These are phyloP conservation scores for Tricholoma saponaceum DNA, from an alignment of 768 basidiomycete species.

Conservation along the genomic window DNA sequence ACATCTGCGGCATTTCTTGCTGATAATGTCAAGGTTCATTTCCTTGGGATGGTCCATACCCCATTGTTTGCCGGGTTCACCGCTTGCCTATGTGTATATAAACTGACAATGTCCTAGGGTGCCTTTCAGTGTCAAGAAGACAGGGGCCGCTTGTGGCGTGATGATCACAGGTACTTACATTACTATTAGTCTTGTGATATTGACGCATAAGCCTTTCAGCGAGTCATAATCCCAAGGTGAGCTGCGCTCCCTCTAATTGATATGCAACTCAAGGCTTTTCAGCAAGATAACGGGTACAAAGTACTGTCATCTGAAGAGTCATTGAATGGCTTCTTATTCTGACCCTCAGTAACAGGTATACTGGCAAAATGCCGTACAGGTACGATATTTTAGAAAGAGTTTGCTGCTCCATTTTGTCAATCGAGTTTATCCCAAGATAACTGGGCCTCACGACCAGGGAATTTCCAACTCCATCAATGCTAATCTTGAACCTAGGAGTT, in stretches of 20 bases:
- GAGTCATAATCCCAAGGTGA: conserved; percentile 85
- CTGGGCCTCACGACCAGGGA: conserved; percentile 76
- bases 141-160: conserved; percentile 75
- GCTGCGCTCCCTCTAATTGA: not conserved
- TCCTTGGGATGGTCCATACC: conserved; percentile 76
- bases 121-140: conserved; percentile 66
- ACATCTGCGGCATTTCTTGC: conserved; percentile 69
- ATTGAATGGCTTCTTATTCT: not conserved
- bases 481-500: conserved; percentile 53
- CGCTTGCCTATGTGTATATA: not conserved
- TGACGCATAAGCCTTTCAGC: conserved; percentile 36
- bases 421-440: conserved; percentile 52
- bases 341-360: conserved; percentile 53
- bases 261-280: not conserved
- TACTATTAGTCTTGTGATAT: not conserved
- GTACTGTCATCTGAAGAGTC: conserved; percentile 26
- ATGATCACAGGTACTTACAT: conserved; percentile 78
- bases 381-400: conserved; percentile 21
- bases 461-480: conserved; percentile 63
- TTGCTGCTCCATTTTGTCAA: not conserved
- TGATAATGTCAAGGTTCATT: conserved; percentile 63
- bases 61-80: conserved; percentile 51
- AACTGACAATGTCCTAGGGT: conserved; percentile 43
- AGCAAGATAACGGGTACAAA: conserved; percentile 91
- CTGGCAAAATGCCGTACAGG: conserved; percentile 88